Conservation (phyloP, 768 basidiomycete genomes). For the Phaeotremella fagi region DNA sequence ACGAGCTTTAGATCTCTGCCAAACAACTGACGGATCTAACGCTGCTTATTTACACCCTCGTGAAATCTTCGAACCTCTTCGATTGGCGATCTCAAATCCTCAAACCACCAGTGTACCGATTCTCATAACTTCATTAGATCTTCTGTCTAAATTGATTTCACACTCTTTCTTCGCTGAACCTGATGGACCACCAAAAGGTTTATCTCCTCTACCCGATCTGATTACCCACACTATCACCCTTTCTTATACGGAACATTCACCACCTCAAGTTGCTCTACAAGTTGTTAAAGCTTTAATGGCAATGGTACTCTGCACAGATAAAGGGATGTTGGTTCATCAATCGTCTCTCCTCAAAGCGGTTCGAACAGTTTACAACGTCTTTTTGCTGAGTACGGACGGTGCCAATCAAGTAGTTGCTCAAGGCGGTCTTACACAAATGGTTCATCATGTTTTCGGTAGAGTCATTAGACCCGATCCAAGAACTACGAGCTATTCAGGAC, state of each 20-base stretch:
- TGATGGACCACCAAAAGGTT: conserved; percentile 64
- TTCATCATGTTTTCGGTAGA: conserved; percentile 88
- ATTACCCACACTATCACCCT: conserved; percentile 92
- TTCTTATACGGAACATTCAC: conserved; percentile 79
- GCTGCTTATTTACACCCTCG: conserved; percentile 64
- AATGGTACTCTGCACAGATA: conserved; percentile 66
- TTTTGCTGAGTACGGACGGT: conserved; percentile 79
- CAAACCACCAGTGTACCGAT: conserved; percentile 90
- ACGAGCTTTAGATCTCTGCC: conserved; percentile 74
- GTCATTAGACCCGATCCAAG: conserved; percentile 38
- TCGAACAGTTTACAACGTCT: conserved; percentile 96
- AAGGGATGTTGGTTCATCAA: conserved; percentile 71
- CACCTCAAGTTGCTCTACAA: conserved; percentile 87
- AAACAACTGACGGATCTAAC: conserved; percentile 52
- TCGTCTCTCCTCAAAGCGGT: conserved; percentile 93
- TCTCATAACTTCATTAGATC: conserved; percentile 94
- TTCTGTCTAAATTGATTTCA: conserved; percentile 93
- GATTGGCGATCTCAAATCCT: conserved; percentile 67
- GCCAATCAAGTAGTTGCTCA: conserved; percentile 98
- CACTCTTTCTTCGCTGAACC: conserved; percentile 90
- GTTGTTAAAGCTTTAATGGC: conserved; percentile 92
- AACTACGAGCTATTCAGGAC: background rate
- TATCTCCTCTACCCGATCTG: conserved; percentile 79
- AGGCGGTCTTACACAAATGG: conserved; percentile 96
- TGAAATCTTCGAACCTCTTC: conserved; percentile 91